phyloP scores from a whole-genome alignment of 768 basidiomycete genomes.

The Neoboletus brunneissimus region DNA sequence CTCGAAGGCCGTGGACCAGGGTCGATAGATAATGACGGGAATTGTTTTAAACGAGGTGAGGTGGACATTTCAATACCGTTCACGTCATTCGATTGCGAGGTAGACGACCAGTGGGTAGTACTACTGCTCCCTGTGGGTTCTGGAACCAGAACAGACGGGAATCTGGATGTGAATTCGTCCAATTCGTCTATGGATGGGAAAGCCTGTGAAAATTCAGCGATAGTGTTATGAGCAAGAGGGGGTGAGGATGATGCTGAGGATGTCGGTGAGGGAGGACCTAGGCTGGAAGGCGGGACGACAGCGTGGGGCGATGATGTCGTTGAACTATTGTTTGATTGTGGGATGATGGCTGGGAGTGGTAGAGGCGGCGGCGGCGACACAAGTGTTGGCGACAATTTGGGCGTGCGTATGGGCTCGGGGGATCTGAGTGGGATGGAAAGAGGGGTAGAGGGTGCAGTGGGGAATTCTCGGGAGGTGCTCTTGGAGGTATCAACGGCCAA shows the following conservation, averaged over 20 bases:
- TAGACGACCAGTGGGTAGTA: conserved; percentile 7
- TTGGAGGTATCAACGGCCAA: conserved; percentile 57
- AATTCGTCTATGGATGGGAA: conserved; percentile 80
- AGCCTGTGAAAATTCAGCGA: conserved; percentile 60
- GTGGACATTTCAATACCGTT: conserved; percentile 30
- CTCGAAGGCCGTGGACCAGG: conserved; percentile 61
- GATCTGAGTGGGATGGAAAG: conserved; percentile 26
- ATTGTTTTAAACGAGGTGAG: conserved; percentile 33
- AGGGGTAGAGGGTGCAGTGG: conserved; percentile 36
- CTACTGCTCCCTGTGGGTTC: conserved; percentile 34
- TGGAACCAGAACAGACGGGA: conserved; percentile 51
- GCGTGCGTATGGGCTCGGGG: conserved; percentile 34
- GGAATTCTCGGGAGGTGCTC: conserved; percentile 53
- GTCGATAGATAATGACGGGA: conserved; percentile 45
- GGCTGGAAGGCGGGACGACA: conserved; percentile 64
- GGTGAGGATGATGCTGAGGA: conserved; percentile 69
- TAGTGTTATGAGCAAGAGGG: conserved; percentile 36
- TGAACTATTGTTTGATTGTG: conserved; percentile 30
- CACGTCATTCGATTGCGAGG: conserved; percentile 31
- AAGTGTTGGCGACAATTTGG: conserved; percentile 39
- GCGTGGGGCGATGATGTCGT: conserved; percentile 53
- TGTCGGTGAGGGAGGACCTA: conserved; percentile 75
- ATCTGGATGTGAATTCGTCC: conserved; percentile 50
- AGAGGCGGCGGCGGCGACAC: conserved; percentile 30
- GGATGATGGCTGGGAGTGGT: conserved; percentile 7